Base-by-base conservation (phyloP, 2,329 filamentous ascomycete genomes). In the Pestalotiopsis sp. region DNA sequence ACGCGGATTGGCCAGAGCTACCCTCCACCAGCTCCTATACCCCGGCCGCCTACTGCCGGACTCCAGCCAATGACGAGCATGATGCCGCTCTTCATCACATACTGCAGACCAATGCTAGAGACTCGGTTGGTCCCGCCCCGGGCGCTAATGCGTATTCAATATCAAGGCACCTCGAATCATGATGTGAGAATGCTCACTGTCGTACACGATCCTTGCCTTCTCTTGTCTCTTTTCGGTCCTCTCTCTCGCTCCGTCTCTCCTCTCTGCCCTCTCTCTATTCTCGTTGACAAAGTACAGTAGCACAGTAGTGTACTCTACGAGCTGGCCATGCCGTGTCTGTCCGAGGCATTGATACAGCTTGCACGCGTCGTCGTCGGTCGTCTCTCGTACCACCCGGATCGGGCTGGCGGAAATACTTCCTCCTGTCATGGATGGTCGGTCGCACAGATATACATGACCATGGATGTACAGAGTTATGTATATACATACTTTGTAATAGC, bases 1-100 rank as follows among this genome's bases (percentile, higher is more conserved):
- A 71, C 74, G 67, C 62, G 74, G 74, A 78, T 78, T 78, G 76
- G 76, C 65, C 73, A 66, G 67, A 68, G 67, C 67, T 58, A 64
- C 69, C 70, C 71, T 71, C 72, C 70, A 71, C 71, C 66, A 73
- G 67, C 45, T n/a, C 58, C 68, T 67, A 59, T 66, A 68, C 69
- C 68, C 71, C 71, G 68, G 68, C 71, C 67, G 62, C 14, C 36
- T 23, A 72, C 74, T 70, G 67, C 66, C 39, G 69, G 71, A 71
- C 74, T 73, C 45, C 57, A 71, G 71, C 76, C 76, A 78, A 78
- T 77, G 72, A 57, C 31, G 69, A 65, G 61, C 63, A 63, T 55
- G 55, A 68, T 70, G 68, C 58, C 66, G 68, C 67, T 70, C 69
- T 73, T 72, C 64, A 72, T 77, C 75, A 77, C 75, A 76, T 73